Base-by-base conservation (phyloP, 768 basidiomycete genomes). In the Candolleomyces eurysporus region DNA sequence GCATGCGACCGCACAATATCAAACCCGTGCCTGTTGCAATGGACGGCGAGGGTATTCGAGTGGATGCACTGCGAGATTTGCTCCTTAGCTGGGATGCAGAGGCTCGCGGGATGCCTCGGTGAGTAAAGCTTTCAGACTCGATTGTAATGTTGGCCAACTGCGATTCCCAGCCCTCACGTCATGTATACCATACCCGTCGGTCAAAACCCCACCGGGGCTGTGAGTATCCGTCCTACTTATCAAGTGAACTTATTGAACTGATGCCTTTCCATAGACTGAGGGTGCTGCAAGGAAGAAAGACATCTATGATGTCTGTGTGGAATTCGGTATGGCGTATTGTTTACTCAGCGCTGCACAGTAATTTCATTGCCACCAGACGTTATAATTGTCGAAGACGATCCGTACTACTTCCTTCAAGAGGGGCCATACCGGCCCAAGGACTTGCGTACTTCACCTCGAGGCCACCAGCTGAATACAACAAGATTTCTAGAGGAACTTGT, bases 321-420 rank as follows among this genome's bases (percentile, higher is more conserved):
- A 91, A 75, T 93, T 85, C 72, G 91, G 89, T 87, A 62, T 57
- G 67, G 73, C 57, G 0, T 17, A 45, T 21, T 48, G 31, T 61
- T 54, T 8, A 7, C 48, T 49, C 19, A 21, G 48, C 22, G 22
- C 22, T 10, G 48, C 10, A 10, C 30, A 16, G 60, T 32, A 50
- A 26, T n/a, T 14, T 19, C 1, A 30, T 46, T 17, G 30, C 11
- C n/a, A n/a, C 30, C 40, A 88, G 86, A 92, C 65, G 72, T 92
- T 22, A 85, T 92, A 64, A 91, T 91, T 62, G 85, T 89, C 58
- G 91, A 93, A 76, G 91, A 94, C 66, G 91, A 92, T 72, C 91
- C 92, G 4, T 92, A 92, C 72, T 81, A 84, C 72, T 90, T 91
- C 76, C 76, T 92, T 26, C 90, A 91, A 69, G 74, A 85, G 63